A percentile compares a stretch with the other conserved stretches of the same genome.
phyloP scores from a whole-genome alignment of 768 basidiomycete species.

The Macrocybe gigantea region DNA sequence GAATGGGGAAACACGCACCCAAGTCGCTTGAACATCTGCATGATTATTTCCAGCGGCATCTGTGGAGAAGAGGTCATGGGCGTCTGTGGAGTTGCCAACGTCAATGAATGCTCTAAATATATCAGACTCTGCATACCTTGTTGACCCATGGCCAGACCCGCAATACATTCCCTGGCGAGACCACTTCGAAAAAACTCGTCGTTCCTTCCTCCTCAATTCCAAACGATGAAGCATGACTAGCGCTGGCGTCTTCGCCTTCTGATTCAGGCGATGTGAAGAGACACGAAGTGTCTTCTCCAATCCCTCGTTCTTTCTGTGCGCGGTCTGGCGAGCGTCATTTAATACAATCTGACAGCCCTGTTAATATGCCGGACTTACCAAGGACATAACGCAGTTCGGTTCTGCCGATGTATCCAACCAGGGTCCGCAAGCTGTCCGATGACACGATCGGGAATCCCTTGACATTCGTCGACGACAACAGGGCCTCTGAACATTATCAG shows the following conservation, averaged over 20 bases:
- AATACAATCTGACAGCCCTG: background rate
- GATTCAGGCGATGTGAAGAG: conserved; percentile 55
- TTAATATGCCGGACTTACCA: conserved; percentile 36
- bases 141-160: conserved; percentile 92
- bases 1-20: conserved; percentile 55
- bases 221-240: conserved; percentile 44
- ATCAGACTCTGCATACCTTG: conserved; percentile 49
- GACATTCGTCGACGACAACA: conserved; percentile 66
- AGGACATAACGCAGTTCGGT: conserved; percentile 82
- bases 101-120: background rate
- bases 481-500: conserved; percentile 44
- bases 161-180: conserved; percentile 49
- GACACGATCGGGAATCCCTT: conserved; percentile 92
- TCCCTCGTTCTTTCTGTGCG: conserved; percentile 55
- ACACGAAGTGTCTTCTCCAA: conserved; percentile 63
- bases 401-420: conserved; percentile 86
- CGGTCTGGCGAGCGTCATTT: conserved; percentile 46
- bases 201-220: conserved; percentile 66
- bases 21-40: conserved; percentile 97
- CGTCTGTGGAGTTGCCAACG: conserved; percentile 46
- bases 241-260: conserved; percentile 45
- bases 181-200: conserved; percentile 54
- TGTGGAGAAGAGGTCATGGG: conserved; percentile 91
- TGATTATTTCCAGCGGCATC: conserved; percentile 90
- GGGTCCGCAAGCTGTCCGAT: conserved; percentile 47